Evolutionary conservation across 345 rosid genomes (phyloP).

Genomic region (Euphorbia lathyris): DNA sequence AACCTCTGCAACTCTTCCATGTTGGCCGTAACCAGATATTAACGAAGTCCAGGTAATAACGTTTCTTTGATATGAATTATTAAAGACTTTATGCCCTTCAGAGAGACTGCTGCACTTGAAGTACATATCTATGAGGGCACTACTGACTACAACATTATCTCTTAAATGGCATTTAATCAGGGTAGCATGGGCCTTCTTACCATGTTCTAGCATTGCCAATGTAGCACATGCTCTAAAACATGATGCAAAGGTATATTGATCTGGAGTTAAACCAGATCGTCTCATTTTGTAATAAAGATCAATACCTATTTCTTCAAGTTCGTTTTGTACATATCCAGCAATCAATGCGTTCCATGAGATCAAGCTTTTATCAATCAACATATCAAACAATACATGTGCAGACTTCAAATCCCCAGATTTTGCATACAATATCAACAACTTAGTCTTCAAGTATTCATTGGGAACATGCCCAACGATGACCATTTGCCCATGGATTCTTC

Average conservation of each 20-base stretch:
- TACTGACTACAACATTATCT: conserved; percentile 53
- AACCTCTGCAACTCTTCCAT: conserved; percentile 61
- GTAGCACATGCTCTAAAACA: conserved; percentile 61
- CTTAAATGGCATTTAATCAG: conserved; percentile 44
- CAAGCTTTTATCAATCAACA: conserved; percentile 4
- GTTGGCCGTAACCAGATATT: conserved; percentile 65
- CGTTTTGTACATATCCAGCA: conserved; percentile 12
- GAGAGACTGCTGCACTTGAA: conserved; percentile 61
- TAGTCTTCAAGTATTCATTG: conserved; percentile 49
- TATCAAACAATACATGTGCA: conserved; percentile 9
- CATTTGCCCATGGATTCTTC: conserved; percentile 71
- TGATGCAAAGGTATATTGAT: conserved; percentile 55
- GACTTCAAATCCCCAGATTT: conserved; percentile 36
- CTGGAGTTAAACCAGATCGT: conserved; percentile 23
- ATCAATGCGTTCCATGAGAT: conserved; percentile 7
- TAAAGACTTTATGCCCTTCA: conserved; percentile 48
- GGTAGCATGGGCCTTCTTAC: conserved; percentile 54
- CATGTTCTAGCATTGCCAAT: conserved; percentile 57
- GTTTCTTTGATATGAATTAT: conserved; percentile 38
- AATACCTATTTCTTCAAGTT: conserved; percentile 22
- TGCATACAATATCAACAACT: conserved; percentile 55
- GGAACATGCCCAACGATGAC: conserved; percentile 45
- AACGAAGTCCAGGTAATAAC: conserved; percentile 67
- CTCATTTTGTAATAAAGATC: conserved; percentile 49
- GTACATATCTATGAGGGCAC: conserved; percentile 74